Conservation (phyloP, 1,284 basidiomycete genomes). For the Trichosporon ovoides region DNA sequence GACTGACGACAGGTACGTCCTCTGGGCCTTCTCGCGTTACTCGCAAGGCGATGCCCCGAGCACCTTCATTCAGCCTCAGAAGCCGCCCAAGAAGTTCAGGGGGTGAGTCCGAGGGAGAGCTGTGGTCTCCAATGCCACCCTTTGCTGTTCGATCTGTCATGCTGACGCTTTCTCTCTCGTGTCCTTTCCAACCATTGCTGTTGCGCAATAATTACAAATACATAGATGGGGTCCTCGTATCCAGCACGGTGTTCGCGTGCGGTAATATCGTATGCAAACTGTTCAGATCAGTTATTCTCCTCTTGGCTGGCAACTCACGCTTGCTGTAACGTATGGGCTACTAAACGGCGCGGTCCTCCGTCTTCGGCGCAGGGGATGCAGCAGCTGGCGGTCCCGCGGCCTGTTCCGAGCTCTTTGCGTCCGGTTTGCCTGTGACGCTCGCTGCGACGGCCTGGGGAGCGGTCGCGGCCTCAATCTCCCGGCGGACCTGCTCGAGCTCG, state of each 20-base stretch:
- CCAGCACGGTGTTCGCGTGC: conserved; percentile 28
- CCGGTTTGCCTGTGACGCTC: background rate
- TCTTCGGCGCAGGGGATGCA: background rate
- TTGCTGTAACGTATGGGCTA: background rate
- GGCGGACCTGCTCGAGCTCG: conserved; percentile 42
- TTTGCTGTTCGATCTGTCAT: background rate
- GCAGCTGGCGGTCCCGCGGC: background rate
- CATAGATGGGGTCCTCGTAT: conserved; percentile 34
- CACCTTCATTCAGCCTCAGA: conserved; percentile 30
- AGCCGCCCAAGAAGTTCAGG: conserved; percentile 40
- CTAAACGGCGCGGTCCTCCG: conserved; percentile 2
- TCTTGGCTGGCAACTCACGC: background rate
- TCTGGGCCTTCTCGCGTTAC: conserved; percentile 41
- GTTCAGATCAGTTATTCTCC: background rate
- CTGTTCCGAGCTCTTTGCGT: background rate
- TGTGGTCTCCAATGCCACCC: background rate
- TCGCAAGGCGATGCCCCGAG: conserved; percentile 33
- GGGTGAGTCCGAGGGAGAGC: conserved; percentile 30
- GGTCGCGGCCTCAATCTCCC: conserved; percentile 34
- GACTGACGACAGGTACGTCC: conserved; percentile 18
- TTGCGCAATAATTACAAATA: conserved; percentile 1
- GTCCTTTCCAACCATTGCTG: background rate
- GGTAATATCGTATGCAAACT: conserved; percentile 9
- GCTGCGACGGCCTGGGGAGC: background rate
- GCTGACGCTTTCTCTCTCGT: background rate